These are phyloP conservation scores for Acarospora socialis DNA, from an alignment of 2,329 filamentous ascomycete genomes.

Conservation along the genomic window DNA sequence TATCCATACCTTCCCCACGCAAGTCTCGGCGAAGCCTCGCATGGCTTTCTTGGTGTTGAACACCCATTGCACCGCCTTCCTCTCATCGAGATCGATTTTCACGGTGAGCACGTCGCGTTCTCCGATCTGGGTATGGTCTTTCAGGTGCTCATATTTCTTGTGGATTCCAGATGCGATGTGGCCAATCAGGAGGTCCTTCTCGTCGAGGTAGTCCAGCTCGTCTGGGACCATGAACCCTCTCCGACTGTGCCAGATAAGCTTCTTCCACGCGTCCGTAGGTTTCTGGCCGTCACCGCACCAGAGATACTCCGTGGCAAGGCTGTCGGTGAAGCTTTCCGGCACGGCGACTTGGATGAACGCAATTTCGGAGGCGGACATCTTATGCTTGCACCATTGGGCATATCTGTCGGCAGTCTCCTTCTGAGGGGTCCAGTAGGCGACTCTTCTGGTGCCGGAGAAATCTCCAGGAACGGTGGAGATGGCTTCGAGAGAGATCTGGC, in stretches of 20 bases:
- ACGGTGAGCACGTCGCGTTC: conserved; percentile 2
- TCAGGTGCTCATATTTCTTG: conserved; percentile 2
- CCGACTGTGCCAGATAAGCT: conserved; percentile 2
- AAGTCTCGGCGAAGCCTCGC: no score
- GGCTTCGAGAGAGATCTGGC: not conserved
- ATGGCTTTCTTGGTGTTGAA: no score
- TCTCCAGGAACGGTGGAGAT: not conserved
- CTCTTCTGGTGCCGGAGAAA: not conserved
- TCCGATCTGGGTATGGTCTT: conserved; percentile 1
- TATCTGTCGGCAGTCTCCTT: conserved; percentile 3
- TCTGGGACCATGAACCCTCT: not conserved
- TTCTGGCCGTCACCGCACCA: conserved; percentile 2
- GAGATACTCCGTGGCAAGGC: conserved; percentile 1
- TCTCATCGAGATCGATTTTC: not conserved
- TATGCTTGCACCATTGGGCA: conserved; percentile 4
- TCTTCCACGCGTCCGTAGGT: conserved; percentile 3
- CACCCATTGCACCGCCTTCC: conserved; percentile 5
- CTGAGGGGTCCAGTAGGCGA: conserved; percentile 1
- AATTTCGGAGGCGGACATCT: conserved; percentile 1
- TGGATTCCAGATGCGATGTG: conserved; percentile 3
- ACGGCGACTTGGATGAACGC: conserved; percentile 1
- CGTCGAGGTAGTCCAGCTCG: no score
- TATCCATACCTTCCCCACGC: no score
- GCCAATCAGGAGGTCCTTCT: conserved; percentile 5
- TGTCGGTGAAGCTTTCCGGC: not conserved